These are phyloP conservation scores for Cetradonia linearis DNA, from an alignment of 495 filamentous ascomycete genomes.

Conservation along the genomic window DNA sequence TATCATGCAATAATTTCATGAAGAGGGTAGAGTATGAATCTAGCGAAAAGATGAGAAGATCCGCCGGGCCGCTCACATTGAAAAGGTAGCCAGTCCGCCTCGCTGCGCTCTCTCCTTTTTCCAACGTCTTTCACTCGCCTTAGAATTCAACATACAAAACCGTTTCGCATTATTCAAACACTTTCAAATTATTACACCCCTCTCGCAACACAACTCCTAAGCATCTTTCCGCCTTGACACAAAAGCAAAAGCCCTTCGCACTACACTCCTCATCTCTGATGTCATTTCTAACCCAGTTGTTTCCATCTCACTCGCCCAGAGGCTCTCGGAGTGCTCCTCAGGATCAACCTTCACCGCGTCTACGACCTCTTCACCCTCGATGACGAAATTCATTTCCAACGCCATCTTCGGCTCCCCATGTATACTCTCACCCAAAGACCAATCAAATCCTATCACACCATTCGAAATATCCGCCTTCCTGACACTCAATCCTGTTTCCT, in stretches of 20 bases:
- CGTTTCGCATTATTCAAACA: too few relatives aligned
- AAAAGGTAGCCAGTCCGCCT: too few relatives aligned
- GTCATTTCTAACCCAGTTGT: not conserved
- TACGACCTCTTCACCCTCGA: not conserved
- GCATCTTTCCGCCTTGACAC: not conserved
- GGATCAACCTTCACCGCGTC: not conserved
- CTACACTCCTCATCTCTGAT: slow-evolving; percentile 11
- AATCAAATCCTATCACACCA: not conserved
- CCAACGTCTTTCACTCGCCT: too few relatives aligned
- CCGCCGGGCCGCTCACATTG: too few relatives aligned
- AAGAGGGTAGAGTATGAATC: too few relatives aligned
- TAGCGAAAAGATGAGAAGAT: too few relatives aligned
- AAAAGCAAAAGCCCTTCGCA: not conserved
- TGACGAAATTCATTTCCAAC: slow-evolving; percentile 14
- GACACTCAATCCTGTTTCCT: slow-evolving; percentile 13
- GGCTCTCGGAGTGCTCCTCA: slow-evolving; percentile 10
- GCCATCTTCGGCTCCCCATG: not conserved
- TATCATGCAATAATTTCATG: too few relatives aligned
- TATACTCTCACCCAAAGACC: not conserved
- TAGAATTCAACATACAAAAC: too few relatives aligned
- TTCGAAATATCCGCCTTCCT: not conserved
- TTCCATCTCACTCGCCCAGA: not conserved
- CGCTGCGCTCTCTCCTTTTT: too few relatives aligned
- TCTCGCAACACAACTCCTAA: too few relatives aligned
- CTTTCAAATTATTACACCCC: too few relatives aligned